Conservation (phyloP, 2,329 filamentous ascomycete species). For the Scopulariopsis brevicaulis region DNA sequence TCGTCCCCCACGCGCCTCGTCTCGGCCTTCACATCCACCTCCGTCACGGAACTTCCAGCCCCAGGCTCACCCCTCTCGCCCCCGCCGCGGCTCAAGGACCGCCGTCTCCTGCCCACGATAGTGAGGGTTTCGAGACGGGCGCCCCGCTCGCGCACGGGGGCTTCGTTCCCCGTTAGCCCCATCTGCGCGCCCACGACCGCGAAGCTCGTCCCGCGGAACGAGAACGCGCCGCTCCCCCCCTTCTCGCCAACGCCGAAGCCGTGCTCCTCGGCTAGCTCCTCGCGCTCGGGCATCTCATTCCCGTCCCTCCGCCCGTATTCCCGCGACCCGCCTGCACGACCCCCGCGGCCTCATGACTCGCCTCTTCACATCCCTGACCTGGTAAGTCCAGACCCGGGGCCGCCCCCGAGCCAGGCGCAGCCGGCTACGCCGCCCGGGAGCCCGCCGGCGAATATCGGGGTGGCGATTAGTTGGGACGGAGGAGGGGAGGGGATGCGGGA, state of each 20-base stretch:
- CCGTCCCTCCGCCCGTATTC: not conserved
- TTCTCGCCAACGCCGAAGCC: conserved; percentile 6
- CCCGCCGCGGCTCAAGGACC: conserved; percentile 34
- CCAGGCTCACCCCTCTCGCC: conserved; percentile 20
- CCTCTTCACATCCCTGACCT: conserved; percentile 23
- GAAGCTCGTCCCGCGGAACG: conserved; percentile 22
- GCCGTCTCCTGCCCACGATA: conserved; percentile 26
- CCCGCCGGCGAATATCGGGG: conserved; percentile 4
- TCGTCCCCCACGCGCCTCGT: conserved; percentile 25
- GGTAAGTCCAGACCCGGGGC: conserved; percentile 10
- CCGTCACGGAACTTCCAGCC: not conserved
- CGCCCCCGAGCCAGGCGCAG: not conserved
- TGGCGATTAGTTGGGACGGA: conserved; percentile 6
- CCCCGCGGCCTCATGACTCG: conserved; percentile 21
- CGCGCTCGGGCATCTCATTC: not conserved
- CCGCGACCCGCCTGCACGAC: conserved; percentile 17
- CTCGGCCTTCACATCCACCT: conserved; percentile 15
- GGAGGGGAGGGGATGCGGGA: conserved; percentile 6
- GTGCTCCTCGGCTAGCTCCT: conserved; percentile 6
- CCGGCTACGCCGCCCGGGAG: not conserved
- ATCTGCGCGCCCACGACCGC: conserved; percentile 22
- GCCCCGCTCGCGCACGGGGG: conserved; percentile 6
- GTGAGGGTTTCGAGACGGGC: conserved; percentile 11
- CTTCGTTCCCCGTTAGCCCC: conserved; percentile 24
- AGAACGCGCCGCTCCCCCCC: conserved; percentile 9